A percentile compares a stretch with the other conserved stretches of the same genome.
Conservation (phyloP, 257 asterid species). For the Oldenlandia corymbosa region DNA sequence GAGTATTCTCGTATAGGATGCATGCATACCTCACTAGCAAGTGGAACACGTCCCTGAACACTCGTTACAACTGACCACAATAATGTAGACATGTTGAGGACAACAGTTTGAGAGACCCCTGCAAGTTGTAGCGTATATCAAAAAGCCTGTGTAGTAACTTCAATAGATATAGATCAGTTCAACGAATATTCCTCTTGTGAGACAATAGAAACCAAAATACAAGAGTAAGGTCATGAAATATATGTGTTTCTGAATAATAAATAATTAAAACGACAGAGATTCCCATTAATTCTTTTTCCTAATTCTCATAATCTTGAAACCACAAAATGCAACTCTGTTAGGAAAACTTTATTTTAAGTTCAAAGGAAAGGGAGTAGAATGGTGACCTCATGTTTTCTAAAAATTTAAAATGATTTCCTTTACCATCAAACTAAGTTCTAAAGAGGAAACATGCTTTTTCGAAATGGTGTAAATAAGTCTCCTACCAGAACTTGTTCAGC, state of each 20-base stretch:
- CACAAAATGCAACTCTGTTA: too few relatives aligned
- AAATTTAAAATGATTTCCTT: too few relatives aligned
- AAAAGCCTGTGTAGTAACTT: not conserved
- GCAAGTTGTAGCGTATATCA: constrained; percentile 24
- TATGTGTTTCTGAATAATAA: too few relatives aligned
- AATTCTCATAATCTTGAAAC: too few relatives aligned
- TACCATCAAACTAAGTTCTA: too few relatives aligned
- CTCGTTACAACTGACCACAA: constrained; percentile 83
- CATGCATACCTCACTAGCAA: constrained; percentile 87
- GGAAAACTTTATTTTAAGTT: too few relatives aligned
- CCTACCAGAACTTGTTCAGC: not conserved
- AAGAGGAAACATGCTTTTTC: too few relatives aligned
- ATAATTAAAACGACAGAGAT: too few relatives aligned
- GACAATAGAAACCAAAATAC: too few relatives aligned
- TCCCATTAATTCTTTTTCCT: too few relatives aligned
- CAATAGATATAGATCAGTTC: not conserved
- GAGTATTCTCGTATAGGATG: constrained; percentile 6
- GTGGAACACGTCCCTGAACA: constrained; percentile 87
- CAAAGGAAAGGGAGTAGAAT: not conserved
- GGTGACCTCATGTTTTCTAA: not conserved
- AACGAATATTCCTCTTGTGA: not conserved
- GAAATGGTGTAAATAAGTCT: not conserved
- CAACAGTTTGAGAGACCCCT: constrained; percentile 92
- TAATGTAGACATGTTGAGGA: constrained; percentile 91
- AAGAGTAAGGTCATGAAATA: too few relatives aligned